These are phyloP conservation scores for Paramecium biaurelia DNA, from an alignment of 73 alveolate genomes.

Conservation along the genomic window DNA sequence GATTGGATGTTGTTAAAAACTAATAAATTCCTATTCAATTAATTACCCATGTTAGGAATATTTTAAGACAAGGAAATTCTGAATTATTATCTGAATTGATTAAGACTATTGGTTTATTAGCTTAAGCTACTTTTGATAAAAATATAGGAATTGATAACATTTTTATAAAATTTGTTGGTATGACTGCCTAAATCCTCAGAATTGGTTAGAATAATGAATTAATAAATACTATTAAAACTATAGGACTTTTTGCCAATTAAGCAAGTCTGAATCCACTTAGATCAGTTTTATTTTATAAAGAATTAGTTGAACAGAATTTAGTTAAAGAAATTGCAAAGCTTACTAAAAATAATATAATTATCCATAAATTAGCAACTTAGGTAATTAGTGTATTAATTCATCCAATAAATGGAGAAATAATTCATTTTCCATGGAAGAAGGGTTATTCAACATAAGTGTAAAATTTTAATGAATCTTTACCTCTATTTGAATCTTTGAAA, in stretches of 20 bases:
- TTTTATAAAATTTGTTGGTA: neutral
- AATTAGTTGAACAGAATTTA: conserved; percentile 80
- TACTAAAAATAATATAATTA: conserved; percentile 52
- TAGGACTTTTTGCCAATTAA: conserved; percentile 91
- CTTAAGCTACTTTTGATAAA: conserved; percentile 82
- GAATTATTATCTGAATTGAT: conserved; percentile 88
- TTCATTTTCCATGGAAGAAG: conserved; percentile 94
- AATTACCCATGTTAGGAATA: conserved; percentile 61
- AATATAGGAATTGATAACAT: conserved; percentile 77
- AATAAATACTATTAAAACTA: conserved; percentile 71
- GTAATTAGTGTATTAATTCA: conserved; percentile 85
- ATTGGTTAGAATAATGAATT: conserved; percentile 16
- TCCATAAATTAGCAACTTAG: conserved; percentile 80
- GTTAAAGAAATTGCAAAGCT: conserved; percentile 68
- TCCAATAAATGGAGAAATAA: conserved; percentile 95
- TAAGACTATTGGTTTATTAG: conserved; percentile 86
- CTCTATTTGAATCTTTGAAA: conserved; percentile 73
- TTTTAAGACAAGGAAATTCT: conserved; percentile 67
- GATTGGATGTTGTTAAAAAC: conserved; percentile 88
- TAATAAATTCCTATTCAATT: conserved; percentile 75
- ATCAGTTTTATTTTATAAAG: conserved; percentile 83
- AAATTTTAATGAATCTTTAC: conserved; percentile 74
- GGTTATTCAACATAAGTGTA: conserved; percentile 60
- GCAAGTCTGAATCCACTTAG: conserved; percentile 92
- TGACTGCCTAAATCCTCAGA: neutral